Percentiles rank a stretch among this genome's conserved stretches.
Conservation (phyloP, 2,329 filamentous ascomycete genomes). For the Corynespora cassiicola region DNA sequence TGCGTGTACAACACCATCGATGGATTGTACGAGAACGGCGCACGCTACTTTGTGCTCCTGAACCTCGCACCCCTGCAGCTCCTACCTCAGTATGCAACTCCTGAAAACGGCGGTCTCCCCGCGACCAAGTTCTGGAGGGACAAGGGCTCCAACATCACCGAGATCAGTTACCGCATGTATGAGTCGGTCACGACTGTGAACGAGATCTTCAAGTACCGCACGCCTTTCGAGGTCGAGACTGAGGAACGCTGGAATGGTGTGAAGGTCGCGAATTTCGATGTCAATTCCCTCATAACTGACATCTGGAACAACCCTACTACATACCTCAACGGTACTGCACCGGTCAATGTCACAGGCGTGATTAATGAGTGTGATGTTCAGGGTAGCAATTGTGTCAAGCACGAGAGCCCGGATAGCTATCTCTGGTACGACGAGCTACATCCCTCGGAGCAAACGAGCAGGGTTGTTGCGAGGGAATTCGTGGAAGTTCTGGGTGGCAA, state of each 20-base stretch:
- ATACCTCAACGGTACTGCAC: slow-evolving; percentile 68
- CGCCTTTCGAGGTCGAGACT: slow-evolving; percentile 54
- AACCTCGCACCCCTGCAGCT: slow-evolving; percentile 72
- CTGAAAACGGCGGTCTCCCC: slow-evolving; percentile 52
- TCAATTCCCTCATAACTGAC: slow-evolving; percentile 67
- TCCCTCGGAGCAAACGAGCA: slow-evolving; percentile 69
- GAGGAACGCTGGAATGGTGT: slow-evolving; percentile 59
- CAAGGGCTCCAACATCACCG: slow-evolving; percentile 58
- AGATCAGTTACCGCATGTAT: slow-evolving; percentile 58
- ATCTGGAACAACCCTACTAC: slow-evolving; percentile 66
- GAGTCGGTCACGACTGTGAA: slow-evolving; percentile 60
- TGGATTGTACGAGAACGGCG: slow-evolving; percentile 69
- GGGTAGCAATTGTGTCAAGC: slow-evolving; percentile 45
- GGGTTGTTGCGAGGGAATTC: slow-evolving; percentile 64
- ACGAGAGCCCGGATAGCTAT: slow-evolving; percentile 61
- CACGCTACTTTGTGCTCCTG: slow-evolving; percentile 73
- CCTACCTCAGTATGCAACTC: slow-evolving; percentile 69
- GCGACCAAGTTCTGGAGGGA: slow-evolving; percentile 56
- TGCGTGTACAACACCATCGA: slow-evolving; percentile 72
- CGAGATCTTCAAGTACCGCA: slow-evolving; percentile 58
- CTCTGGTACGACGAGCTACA: slow-evolving; percentile 80
- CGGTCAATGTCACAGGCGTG: slow-evolving; percentile 67
- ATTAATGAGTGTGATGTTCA: slow-evolving; percentile 61
- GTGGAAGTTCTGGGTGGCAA: slow-evolving; percentile 59
- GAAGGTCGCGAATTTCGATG: slow-evolving; percentile 70